Percentiles rank a stretch among this genome's conserved stretches.
phyloP scores from a whole-genome alignment of 2,329 filamentous ascomycete genomes.

The Colletotrichum melonis region DNA sequence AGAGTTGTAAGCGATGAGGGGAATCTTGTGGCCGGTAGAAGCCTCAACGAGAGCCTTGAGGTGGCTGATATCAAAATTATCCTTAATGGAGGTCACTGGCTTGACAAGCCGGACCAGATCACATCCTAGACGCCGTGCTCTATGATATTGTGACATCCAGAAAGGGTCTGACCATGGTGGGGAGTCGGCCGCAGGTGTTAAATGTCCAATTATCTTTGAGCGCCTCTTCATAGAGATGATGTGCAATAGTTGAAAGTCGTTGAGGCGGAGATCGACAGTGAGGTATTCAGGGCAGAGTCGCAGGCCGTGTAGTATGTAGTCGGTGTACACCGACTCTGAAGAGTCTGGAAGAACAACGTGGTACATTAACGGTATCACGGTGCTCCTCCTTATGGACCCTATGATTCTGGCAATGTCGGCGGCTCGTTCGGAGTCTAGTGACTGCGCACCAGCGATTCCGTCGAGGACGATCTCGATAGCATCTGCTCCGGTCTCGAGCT shows the following conservation, averaged over 20 bases:
- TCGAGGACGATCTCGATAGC: conserved; percentile 73
- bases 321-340: conserved; percentile 57
- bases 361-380: conserved; percentile 69
- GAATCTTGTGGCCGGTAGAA: conserved; percentile 56
- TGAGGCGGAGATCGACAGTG: conserved; percentile 70
- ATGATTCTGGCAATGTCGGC: conserved; percentile 68
- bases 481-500: conserved; percentile 74
- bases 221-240: conserved; percentile 63
- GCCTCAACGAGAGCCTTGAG: conserved; percentile 62
- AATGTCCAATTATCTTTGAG: conserved; percentile 72
- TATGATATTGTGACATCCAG: conserved; percentile 68
- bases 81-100: conserved; percentile 65
- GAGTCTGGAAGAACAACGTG: conserved; percentile 56
- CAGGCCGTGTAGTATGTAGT: conserved; percentile 69
- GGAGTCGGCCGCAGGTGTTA: conserved; percentile 53
- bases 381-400: conserved; percentile 70
- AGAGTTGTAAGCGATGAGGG: conserved; percentile 74
- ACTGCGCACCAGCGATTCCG: conserved; percentile 23
- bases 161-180: conserved; percentile 67
- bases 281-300: conserved; percentile 72
- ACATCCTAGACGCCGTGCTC: conserved; percentile 68
- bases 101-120: conserved; percentile 72
- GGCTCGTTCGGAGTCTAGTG: conserved; percentile 48
- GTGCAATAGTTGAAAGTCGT: conserved; percentile 60
- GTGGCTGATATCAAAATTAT: conserved; percentile 70